phyloP scores from a whole-genome alignment of 345 rosid species.

The Dipteronia dyeriana region DNA sequence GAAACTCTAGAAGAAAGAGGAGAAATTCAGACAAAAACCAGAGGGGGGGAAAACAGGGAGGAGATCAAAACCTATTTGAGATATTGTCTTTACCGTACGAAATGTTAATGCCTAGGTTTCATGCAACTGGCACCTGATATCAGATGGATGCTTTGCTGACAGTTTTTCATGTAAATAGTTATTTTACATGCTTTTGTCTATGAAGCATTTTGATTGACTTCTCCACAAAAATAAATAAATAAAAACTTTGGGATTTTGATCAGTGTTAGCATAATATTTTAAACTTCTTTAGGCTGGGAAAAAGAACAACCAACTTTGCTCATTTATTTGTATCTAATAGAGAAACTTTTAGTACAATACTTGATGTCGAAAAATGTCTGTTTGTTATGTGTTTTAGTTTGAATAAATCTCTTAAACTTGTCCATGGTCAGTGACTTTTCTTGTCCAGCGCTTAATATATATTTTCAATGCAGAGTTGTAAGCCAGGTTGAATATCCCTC shows the following conservation, averaged over 20 bases:
- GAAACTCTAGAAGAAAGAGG: too few relatives aligned
- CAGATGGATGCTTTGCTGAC: too few relatives aligned
- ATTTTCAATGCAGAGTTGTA: slow-evolving; percentile 69
- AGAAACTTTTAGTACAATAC: not conserved
- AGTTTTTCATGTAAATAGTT: too few relatives aligned
- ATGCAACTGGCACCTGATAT: too few relatives aligned
- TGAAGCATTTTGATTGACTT: not conserved
- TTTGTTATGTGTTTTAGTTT: slow-evolving; percentile 8
- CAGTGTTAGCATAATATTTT: not conserved
- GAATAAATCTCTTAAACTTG: slow-evolving; percentile 4
- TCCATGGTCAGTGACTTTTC: not conserved
- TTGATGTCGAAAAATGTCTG: not conserved
- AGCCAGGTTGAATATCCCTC: slow-evolving; percentile 99
- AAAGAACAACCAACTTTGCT: not conserved
- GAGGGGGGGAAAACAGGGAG: too few relatives aligned
- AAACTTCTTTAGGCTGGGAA: not conserved
- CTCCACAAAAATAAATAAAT: not conserved
- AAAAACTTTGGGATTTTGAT: not conserved
- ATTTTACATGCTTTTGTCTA: not conserved
- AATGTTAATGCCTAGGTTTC: too few relatives aligned
- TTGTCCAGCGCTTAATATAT: slow-evolving; percentile 17
- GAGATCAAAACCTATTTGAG: too few relatives aligned
- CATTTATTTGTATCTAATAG: not conserved
- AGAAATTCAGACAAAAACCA: too few relatives aligned
- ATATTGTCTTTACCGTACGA: too few relatives aligned